These are phyloP conservation scores for Stephanodiscus triporus DNA, from an alignment of 108 stramenopile species.

Conservation along the genomic window DNA sequence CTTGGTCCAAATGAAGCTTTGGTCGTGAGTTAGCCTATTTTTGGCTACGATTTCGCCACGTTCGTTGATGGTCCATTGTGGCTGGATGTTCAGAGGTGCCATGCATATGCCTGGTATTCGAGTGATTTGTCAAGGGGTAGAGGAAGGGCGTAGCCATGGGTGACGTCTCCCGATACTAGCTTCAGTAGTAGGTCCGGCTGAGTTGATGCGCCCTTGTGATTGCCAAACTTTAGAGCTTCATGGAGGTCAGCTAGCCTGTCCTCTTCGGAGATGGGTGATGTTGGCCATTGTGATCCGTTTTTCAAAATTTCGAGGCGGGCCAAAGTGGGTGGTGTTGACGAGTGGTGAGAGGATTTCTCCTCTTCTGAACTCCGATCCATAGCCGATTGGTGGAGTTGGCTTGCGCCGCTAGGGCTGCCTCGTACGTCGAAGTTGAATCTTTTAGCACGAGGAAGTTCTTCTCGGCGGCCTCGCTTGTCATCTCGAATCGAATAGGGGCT, in stretches of 20 bases:
- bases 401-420: background rate
- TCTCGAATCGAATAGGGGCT: slow-evolving; percentile 9
- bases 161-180: slow-evolving; percentile 11
- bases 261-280: slow-evolving; percentile 2
- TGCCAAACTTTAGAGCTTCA: slow-evolving; percentile 13
- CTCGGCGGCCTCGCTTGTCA: slow-evolving; percentile 4
- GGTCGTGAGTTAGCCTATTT: slow-evolving; percentile 21
- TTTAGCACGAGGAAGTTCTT: slow-evolving; percentile 9
- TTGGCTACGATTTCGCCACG: slow-evolving; percentile 4
- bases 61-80: slow-evolving; percentile 21
- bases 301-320: background rate
- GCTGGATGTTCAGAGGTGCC: slow-evolving; percentile 23
- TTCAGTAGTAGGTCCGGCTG: background rate
- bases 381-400: no score
- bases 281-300: slow-evolving; percentile 11
- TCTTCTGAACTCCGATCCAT: no score
- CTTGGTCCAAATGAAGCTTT: slow-evolving; percentile 1
- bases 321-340: no score
- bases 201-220: slow-evolving; percentile 1
- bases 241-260: slow-evolving; percentile 2
- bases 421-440: slow-evolving; percentile 9
- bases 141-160: slow-evolving; percentile 5
- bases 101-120: background rate
- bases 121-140: slow-evolving; percentile 1
- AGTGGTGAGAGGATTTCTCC: no score